A percentile compares a stretch with the other conserved stretches of the same genome.
Evolutionary conservation across 2,329 filamentous ascomycete species (phyloP).

Genomic region (Ascochyta clinopodiicola): DNA sequence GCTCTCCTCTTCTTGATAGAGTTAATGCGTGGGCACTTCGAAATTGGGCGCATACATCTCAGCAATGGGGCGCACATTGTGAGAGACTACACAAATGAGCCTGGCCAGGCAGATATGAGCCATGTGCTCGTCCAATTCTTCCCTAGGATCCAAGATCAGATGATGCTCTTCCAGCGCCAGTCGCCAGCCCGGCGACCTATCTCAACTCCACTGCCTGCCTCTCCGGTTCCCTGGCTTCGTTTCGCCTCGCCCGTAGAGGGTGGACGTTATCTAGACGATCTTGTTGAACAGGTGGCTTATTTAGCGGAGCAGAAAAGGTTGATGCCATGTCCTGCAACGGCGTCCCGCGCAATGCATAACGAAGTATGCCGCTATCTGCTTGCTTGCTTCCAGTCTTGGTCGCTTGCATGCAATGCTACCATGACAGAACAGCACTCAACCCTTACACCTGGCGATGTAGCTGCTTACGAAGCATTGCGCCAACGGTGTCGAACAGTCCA

Average conservation of each 20-base stretch:
- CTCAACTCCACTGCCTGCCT: background rate
- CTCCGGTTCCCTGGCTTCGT: background rate
- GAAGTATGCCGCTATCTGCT: constrained; percentile 6
- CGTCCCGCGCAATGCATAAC: background rate
- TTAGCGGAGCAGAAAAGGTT: constrained; percentile 4
- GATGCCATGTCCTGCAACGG: background rate
- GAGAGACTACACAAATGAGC: background rate
- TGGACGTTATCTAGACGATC: constrained; percentile 4
- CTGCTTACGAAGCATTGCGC: background rate
- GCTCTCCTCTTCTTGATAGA: constrained; percentile 4
- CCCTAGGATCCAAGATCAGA: constrained; percentile 4
- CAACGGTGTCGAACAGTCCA: background rate
- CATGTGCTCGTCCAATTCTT: constrained; percentile 3
- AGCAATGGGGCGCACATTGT: constrained; percentile 1
- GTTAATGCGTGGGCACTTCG: constrained; percentile 9
- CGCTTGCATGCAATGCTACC: constrained; percentile 7
- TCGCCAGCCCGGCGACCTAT: background rate
- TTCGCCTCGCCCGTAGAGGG: constrained; percentile 10
- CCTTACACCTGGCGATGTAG: background rate
- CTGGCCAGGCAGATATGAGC: background rate
- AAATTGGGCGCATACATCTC: constrained; percentile 6
- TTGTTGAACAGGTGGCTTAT: constrained; percentile 5
- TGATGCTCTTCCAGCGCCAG: background rate
- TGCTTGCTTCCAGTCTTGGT: constrained; percentile 11
- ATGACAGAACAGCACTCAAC: background rate